Base-by-base conservation (phyloP, 768 basidiomycete species). In the Piloderma croceum region DNA sequence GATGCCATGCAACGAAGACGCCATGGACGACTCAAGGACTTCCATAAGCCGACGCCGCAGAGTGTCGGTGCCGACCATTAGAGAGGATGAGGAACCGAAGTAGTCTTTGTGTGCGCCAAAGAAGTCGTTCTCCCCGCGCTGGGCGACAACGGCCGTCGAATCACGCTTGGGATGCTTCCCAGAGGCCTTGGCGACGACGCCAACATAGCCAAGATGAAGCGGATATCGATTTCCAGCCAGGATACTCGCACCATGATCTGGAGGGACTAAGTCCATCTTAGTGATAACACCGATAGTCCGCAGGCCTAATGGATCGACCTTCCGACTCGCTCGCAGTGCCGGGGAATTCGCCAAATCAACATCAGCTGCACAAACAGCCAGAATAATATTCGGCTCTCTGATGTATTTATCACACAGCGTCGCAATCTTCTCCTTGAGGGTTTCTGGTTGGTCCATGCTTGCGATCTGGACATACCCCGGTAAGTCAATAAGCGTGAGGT, bases 341-440 rank as follows among this genome's bases (percentile, higher is more conserved):
- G 96, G 93, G 0, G 92, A 96, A 61, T 99, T 99, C 45, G 96
- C 96, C 10, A 99, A 74, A 66, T 99, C 96, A 41, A 99, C 96
- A 59, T 99, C 93, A 6, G 96, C 96, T 6, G 96, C 89, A 58
- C 96, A 99, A 13, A 99, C 90, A 4, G 96, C 94, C n/a, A 99
- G 77, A 51, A 98, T 86, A 61, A 99, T 91, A 61, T 99, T 99
- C n/a, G 96, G 94, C 58, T 97, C 91, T n/a, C 89, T 81, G 53
- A 99, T 99, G 61, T 99, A 99, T 58, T 83, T 89, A 42, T 97
- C 96, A 63, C 96, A 98, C 1, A 99, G 69, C 7, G 58, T 53
- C 1, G 86, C 70, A 46, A 99, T 94, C 62, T 97, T 94, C 55
- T 94, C 90, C 59, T 90, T 96, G 45, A 99, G 75, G 15, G 74